Evolutionary conservation across 441 rosid genomes (phyloP), one percentile per base, ranked within the genome.

Genomic region (Bruguiera hainesii): DNA sequence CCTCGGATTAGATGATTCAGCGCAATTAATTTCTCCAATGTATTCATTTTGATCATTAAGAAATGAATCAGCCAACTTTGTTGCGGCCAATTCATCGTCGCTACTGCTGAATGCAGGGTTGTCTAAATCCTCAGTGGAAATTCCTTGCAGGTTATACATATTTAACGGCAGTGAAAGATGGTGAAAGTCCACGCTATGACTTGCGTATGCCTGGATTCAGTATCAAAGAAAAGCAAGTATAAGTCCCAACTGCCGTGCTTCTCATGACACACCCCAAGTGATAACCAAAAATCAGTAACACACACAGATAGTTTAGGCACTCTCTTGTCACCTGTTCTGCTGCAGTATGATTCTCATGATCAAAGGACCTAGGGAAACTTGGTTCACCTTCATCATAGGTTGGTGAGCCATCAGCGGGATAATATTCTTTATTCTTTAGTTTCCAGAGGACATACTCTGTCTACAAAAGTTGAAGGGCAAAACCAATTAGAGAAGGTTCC

Each of bases 401-500:
- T 6, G 35, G 7, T 31, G 35, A 31, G 35, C 35, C 7, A 31
- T 31, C 35, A 59, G 39, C 26, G 2, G 65, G 64, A 33, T 18
- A 46, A 51, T 58, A 59, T 59, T 31, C 60, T 25, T 71, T 81
- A 7, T 60, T 2, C 76, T 68, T 74, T 42, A 81, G 21, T 65
- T 53, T 67, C 42, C 80, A 76, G n/a, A 81, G 62, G n/a, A 76
- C 78, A 52, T 50, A 63, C 58, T 60, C 26, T 9, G 19, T 63
- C 82, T 79, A 63, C 21, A 55, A 21, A 49, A 67, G 48, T 74
- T 63, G 49, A 37, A 75, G 31, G 58, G 23, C 48, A 21, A 66
- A 75, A 49, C 16, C 25, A 61, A 66, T 25, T 65, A 23, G 39
- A 58, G 51, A 53, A 53, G 25, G 49, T 59, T 9, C 19, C 20